A percentile compares a stretch with the other conserved stretches of the same genome.
Evolutionary conservation across 345 rosid genomes (phyloP).

Genomic region (Mercurialis annua): DNA sequence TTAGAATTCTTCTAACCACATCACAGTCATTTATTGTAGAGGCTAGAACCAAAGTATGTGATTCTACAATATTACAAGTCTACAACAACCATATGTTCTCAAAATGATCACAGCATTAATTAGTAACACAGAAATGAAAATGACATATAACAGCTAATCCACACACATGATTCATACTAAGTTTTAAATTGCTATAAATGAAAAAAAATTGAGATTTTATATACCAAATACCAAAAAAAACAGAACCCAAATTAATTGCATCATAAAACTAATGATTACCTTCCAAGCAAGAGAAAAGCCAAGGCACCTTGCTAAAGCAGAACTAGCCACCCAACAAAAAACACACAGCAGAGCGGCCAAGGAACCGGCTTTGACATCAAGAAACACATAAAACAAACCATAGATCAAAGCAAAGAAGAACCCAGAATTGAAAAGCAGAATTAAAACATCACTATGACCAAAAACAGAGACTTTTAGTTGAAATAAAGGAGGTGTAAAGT

Average conservation of each 20-base stretch:
- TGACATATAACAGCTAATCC: not conserved
- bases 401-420: constrained; percentile 45
- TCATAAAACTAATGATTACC: constrained; percentile 21
- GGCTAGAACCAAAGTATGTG: not conserved
- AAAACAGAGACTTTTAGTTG: constrained; percentile 32
- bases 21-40: not conserved
- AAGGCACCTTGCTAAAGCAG: constrained; percentile 39
- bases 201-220: too few relatives aligned
- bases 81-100: not conserved
- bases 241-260: not conserved
- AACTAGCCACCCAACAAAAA: constrained; percentile 44
- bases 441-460: constrained; percentile 23
- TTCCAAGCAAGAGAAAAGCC: constrained; percentile 60
- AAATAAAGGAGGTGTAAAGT: constrained; percentile 51
- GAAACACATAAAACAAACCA: constrained; percentile 40
- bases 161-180: too few relatives aligned
- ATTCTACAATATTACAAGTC: not conserved
- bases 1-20: not conserved
- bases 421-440: constrained; percentile 47
- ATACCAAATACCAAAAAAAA: not conserved
- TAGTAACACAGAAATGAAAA: not conserved
- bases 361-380: constrained; percentile 56
- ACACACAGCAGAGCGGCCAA: constrained; percentile 53
- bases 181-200: too few relatives aligned
- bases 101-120: not conserved